Evolutionary conservation across 352 stramenopile genomes (phyloP).

Genomic region (Pythium aristosporum): DNA sequence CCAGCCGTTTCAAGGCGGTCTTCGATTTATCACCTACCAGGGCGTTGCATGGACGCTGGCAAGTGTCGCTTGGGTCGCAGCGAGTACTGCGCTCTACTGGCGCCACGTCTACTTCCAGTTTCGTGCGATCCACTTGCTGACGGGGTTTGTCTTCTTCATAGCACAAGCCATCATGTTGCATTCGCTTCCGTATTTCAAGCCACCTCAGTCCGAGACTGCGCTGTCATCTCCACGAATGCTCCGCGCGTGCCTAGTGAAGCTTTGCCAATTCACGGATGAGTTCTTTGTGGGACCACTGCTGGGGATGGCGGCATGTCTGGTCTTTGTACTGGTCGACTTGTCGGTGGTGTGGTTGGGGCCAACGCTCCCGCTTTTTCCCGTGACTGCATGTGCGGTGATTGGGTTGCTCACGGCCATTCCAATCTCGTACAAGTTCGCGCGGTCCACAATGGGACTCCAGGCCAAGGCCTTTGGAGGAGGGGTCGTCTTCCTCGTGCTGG

Average conservation of each 20-base stretch:
- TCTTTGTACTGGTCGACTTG: constrained; percentile 54
- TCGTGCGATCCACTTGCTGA: constrained; percentile 41
- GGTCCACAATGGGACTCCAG: constrained; percentile 28
- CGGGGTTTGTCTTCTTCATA: constrained; percentile 40
- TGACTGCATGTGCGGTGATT: constrained; percentile 43
- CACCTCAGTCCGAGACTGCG: constrained; percentile 2
- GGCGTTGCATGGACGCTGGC: constrained; percentile 53
- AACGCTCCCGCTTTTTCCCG: constrained; percentile 43
- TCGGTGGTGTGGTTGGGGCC: constrained; percentile 44
- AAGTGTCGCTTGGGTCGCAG: constrained; percentile 36
- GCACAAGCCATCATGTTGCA: constrained; percentile 40
- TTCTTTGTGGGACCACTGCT: constrained; percentile 41
- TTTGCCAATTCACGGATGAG: constrained; percentile 31
- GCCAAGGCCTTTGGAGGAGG: constrained; percentile 40
- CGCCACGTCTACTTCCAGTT: constrained; percentile 46
- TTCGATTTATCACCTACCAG: constrained; percentile 52
- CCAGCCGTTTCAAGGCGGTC: constrained; percentile 48
- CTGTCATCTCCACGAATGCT: constrained; percentile 8
- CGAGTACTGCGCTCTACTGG: constrained; percentile 49
- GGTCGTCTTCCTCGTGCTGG: constrained; percentile 51
- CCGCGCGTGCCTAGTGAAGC: constrained; percentile 7
- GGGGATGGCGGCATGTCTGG: constrained; percentile 37
- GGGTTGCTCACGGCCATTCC: constrained; percentile 57
- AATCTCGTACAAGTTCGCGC: constrained; percentile 46
- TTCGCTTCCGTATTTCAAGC: constrained; percentile 41